Evolutionary conservation across 1,139 yeast species (phyloP).

Genomic region (Yarrowia galli): DNA sequence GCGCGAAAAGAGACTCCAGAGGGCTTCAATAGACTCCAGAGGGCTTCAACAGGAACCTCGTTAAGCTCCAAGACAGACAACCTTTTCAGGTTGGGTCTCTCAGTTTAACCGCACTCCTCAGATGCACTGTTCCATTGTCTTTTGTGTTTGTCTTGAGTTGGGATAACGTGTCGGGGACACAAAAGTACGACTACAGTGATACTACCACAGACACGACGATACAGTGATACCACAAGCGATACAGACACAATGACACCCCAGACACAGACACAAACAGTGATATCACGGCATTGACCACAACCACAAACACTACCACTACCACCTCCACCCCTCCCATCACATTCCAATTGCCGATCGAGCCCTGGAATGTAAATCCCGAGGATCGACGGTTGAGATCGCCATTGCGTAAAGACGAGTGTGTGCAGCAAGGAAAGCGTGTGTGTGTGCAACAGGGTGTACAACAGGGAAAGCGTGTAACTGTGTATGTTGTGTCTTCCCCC

Average conservation of each 20-base stretch:
- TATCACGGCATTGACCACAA: too few species aligned
- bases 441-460: neutral
- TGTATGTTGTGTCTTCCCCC: too few species aligned
- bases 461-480: neutral
- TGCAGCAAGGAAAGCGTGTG: neutral
- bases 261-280: too few species aligned
- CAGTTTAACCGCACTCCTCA: constrained; percentile 7
- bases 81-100: too few species aligned
- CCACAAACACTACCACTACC: neutral
- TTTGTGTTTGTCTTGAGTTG: neutral
- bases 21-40: too few species aligned
- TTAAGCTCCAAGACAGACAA: neutral
- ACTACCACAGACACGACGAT: too few species aligned
- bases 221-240: too few species aligned
- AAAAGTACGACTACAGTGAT: too few species aligned
- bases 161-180: too few species aligned
- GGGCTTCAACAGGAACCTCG: neutral
- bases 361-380: constrained; percentile 29
- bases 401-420: constrained; percentile 31
- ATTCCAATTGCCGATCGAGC: constrained; percentile 25
- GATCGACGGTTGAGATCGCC: constrained; percentile 30
- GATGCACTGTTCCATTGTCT: constrained; percentile 10
- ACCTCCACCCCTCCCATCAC: neutral
- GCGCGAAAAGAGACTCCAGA: constrained; percentile 16
- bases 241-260: too few species aligned